Evolutionary conservation across 108 stramenopile species (phyloP), one percentile per base, ranked within the genome.

Genomic region (Licmophora abbreviata): DNA sequence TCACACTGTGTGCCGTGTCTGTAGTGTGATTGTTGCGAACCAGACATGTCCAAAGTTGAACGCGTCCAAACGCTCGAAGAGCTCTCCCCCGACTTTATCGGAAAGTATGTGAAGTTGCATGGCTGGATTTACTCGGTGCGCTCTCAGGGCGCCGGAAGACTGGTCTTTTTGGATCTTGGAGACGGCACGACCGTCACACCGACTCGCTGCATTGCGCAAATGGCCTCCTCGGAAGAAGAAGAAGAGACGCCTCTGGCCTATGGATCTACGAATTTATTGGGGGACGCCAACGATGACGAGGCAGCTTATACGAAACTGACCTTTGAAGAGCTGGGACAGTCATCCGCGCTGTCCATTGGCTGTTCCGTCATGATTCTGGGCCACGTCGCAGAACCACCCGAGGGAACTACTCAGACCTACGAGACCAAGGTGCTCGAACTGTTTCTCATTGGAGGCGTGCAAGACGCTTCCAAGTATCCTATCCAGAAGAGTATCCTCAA

Each of bases 401-500:
- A n/a, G n/a, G n/a, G n/a, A n/a, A n/a, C n/a, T n/a, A n/a, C n/a
- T n/a, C n/a, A n/a, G n/a, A n/a, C n/a, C n/a, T n/a, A 44, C 77
- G 18, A 76, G 80, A 24, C 77, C 47, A 53, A 68, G 44, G 71
- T 71, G 10, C 20, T 43, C 10, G 51, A 69, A 4, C 46, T 81
- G n/a, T 44, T 44, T 30, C 70, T 81, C 31, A 74, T 81, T 48
- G 80, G 80, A 1, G 48, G 59, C 1, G 74, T 81, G 18, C 59
- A 65, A 31, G 76, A 81, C 44, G 69, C 76, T 25, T 51, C 56
- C 9, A 48, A 26, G 10, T 81, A 81, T 30, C 80, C 80, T 11
- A 57, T 81, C 23, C 80, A 81, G 49, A 81, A 81, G 51, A 70
- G 73, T 0, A 81, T 73, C 11, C 57, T 73, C 41, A 81, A 81